Evolutionary conservation across 345 rosid genomes (phyloP).

Genomic region (Mercurialis annua): DNA sequence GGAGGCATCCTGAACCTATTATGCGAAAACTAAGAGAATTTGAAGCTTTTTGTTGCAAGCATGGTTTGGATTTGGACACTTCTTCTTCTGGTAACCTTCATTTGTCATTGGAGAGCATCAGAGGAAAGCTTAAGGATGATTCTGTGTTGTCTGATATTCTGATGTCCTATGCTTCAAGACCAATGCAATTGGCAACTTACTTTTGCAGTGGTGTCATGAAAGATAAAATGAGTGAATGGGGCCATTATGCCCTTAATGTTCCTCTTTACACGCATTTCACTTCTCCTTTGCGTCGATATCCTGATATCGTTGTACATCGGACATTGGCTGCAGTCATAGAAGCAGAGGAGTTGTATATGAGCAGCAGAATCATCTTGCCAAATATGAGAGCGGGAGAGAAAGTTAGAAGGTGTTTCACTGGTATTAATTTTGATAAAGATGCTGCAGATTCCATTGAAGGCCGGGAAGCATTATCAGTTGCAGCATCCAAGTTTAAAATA

Average conservation of each 20-base stretch:
- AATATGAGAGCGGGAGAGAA: slow-evolving; percentile 17
- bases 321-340: slow-evolving; percentile 79
- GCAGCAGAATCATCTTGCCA: slow-evolving; percentile 17
- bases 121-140: slow-evolving; percentile 69
- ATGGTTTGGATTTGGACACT: slow-evolving; percentile 66
- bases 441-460: slow-evolving; percentile 59
- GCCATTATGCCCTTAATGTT: slow-evolving; percentile 79
- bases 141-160: slow-evolving; percentile 56
- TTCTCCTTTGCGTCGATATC: slow-evolving; percentile 84
- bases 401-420: slow-evolving; percentile 47
- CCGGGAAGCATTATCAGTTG: slow-evolving; percentile 50
- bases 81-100: slow-evolving; percentile 67
- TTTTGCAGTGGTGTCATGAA: slow-evolving; percentile 71
- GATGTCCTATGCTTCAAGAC: slow-evolving; percentile 61
- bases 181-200: slow-evolving; percentile 80
- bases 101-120: slow-evolving; percentile 52
- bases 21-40: slow-evolving; percentile 80
- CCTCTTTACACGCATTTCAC: slow-evolving; percentile 93
- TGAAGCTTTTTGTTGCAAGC: slow-evolving; percentile 68
- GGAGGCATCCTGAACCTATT: slow-evolving; percentile 89
- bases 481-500: slow-evolving; percentile 58
- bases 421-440: slow-evolving; percentile 49
- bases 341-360: slow-evolving; percentile 55
- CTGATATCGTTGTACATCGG: slow-evolving; percentile 86
- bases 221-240: slow-evolving; percentile 55